A percentile compares a stretch with the other conserved stretches of the same genome.
phyloP scores from a whole-genome alignment of 345 rosid genomes.

The Schrenkiella parvula region DNA sequence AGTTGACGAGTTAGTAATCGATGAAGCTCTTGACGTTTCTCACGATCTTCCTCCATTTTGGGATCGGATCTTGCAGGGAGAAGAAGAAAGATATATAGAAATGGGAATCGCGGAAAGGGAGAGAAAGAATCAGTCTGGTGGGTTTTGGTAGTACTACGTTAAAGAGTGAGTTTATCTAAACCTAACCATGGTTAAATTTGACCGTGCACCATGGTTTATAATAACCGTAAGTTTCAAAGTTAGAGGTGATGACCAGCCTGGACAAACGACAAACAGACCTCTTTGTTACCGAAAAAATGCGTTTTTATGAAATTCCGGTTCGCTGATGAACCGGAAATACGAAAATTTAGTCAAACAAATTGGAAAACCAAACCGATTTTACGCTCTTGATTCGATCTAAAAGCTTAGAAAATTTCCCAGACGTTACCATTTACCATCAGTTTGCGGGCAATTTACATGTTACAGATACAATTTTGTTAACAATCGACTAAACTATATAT shows the following conservation, averaged over 20 bases:
- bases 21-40: not conserved
- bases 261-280: not conserved
- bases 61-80: not conserved
- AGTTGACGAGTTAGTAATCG: not conserved
- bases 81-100: not conserved
- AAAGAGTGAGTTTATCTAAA: not conserved
- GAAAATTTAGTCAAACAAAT: too few species aligned
- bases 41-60: not conserved
- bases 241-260: not conserved
- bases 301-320: too few species aligned
- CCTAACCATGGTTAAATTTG: not conserved
- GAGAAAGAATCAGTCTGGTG: not conserved
- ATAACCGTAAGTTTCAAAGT: not conserved
- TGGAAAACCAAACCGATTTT: too few species aligned
- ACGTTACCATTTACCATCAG: too few species aligned
- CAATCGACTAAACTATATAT: too few species aligned
- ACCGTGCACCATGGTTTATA: not conserved
- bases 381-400: too few species aligned
- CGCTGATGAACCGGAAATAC: too few species aligned
- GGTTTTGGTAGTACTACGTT: too few species aligned
- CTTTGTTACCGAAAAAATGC: too few species aligned
- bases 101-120: not conserved
- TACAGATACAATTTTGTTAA: too few species aligned
- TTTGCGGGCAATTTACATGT: too few species aligned
- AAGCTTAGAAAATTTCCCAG: too few species aligned